These are phyloP conservation scores for Pseudogymnoascus sp. DNA, from an alignment of 2,329 filamentous ascomycete species.

Conservation along the genomic window DNA sequence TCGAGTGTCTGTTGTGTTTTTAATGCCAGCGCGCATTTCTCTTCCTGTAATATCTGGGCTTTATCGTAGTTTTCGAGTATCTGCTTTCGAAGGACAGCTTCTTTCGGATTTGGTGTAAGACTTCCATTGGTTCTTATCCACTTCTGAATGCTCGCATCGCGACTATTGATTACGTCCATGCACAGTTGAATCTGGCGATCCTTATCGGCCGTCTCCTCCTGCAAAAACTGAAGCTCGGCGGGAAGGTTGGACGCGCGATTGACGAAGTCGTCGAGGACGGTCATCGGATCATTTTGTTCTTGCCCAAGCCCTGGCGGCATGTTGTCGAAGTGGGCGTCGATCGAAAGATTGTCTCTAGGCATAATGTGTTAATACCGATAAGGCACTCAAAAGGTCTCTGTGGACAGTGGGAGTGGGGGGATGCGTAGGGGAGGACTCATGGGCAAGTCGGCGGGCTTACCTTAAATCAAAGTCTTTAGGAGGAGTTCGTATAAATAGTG, in stretches of 20 bases:
- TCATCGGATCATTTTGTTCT: slow-evolving; percentile 54
- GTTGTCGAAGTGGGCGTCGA: slow-evolving; percentile 42
- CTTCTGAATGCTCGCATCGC: slow-evolving; percentile 68
- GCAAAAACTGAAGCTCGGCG: slow-evolving; percentile 72
- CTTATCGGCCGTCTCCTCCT: slow-evolving; percentile 76
- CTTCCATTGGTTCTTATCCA: slow-evolving; percentile 72
- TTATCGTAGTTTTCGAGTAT: slow-evolving; percentile 60
- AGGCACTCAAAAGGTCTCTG: neutral
- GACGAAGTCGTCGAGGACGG: slow-evolving; percentile 72
- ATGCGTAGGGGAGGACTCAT: neutral
- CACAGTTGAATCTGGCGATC: slow-evolving; percentile 64
- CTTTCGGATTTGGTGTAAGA: slow-evolving; percentile 64
- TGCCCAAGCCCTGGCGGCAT: slow-evolving; percentile 44
- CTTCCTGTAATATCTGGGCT: slow-evolving; percentile 61
- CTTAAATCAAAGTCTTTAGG: neutral
- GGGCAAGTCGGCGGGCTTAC: neutral
- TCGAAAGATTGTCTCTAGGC: slow-evolving; percentile 65
- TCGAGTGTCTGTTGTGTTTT: slow-evolving; percentile 53
- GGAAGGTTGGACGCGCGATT: slow-evolving; percentile 68
- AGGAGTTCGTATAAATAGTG: neutral
- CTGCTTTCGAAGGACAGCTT: slow-evolving; percentile 56
- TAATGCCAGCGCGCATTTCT: slow-evolving; percentile 63
- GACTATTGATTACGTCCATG: slow-evolving; percentile 58
- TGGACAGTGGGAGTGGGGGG: neutral
- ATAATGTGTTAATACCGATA: slow-evolving; percentile 48